These are phyloP conservation scores for Podila epicladia DNA, from an alignment of 192 early-diverging fungal species.

Conservation along the genomic window DNA sequence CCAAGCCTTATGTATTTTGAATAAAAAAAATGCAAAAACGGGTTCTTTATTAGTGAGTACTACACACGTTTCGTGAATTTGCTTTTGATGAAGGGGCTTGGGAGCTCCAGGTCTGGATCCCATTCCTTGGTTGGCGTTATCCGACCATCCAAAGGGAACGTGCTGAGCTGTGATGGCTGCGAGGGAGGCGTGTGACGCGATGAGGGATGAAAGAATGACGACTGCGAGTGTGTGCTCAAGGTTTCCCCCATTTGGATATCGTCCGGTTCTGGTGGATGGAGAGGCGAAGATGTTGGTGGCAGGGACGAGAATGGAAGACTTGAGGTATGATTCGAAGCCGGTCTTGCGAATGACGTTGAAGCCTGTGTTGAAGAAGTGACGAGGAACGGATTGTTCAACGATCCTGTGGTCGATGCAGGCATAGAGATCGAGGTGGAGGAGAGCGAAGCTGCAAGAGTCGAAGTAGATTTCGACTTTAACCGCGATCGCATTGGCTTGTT, in stretches of 20 bases:
- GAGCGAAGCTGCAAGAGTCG: not conserved
- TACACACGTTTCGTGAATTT: not conserved
- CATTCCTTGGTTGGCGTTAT: conserved; percentile 2
- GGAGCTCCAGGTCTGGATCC: not conserved
- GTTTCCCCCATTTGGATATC: not conserved
- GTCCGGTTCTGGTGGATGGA: not conserved
- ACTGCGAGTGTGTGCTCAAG: not conserved
- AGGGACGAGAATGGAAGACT: too few species aligned
- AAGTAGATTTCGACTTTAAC: not conserved
- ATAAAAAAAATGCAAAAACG: not conserved
- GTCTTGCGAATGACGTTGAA: not conserved
- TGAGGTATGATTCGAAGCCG: not conserved
- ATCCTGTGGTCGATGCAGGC: not conserved
- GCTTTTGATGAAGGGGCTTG: not conserved
- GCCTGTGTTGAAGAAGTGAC: conserved; percentile 5
- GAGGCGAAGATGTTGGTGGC: too few species aligned
- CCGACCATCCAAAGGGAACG: not conserved
- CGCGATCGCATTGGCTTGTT: not conserved
- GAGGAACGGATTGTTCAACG: conserved; percentile 11
- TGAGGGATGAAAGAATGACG: not conserved
- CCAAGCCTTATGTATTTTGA: too few species aligned
- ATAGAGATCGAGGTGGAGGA: not conserved
- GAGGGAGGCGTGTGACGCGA: not conserved
- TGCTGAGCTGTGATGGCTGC: too few species aligned
- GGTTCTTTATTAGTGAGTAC: not conserved